Base-by-base conservation (phyloP, 225 moss, liverwort and hornwort species). In the Lunularia cruciata region DNA sequence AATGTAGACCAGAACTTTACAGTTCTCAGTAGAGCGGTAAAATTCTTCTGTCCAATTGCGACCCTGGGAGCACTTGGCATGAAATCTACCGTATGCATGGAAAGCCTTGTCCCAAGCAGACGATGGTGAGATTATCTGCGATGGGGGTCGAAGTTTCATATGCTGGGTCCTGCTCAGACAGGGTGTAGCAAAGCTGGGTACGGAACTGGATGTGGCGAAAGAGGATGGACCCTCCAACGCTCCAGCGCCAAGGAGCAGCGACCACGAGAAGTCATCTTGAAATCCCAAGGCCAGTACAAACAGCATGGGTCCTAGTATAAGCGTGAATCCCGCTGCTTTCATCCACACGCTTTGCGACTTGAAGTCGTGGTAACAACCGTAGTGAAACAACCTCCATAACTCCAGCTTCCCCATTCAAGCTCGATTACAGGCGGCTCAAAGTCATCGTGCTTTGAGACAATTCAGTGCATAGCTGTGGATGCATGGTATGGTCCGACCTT, bases 101-200 rank as follows among this genome's bases (percentile, higher is more conserved):
- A 90, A 76, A 35, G 84, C 87, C 11, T 45, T 45, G 0, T 68
- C 57, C 59, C 88, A 75, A 4, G 74, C 36, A 3, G 61, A 62
- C 30, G 85, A 81, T 2, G 72, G 59, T 43, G 88, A 83, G 43
- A 87, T 80, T 18, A 45, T 64, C 23, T 85, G 77, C 14, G 79
- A 73, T 6, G 38, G 34, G 2, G 84, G 83, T 19, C 93, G 79
- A 65, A 79, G 83, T 37, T 52, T 60, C 65, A 81, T 74, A 16
- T 94, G 93, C 32, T 82, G 84, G 32, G 13, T 65, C 47, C 88
- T 83, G 76, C 90, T 83, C 71, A 84, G 56, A 60, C 93, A 94
- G 19, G 51, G 9, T 35, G 28, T 51, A 3, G 52, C 60, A 22
- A 31, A 14, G 14, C 52, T 23, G 23, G 14, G 6, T 11, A 11